Evolutionary conservation across 305 asterid genomes (phyloP).

Genomic region (Ajuga reptans): DNA sequence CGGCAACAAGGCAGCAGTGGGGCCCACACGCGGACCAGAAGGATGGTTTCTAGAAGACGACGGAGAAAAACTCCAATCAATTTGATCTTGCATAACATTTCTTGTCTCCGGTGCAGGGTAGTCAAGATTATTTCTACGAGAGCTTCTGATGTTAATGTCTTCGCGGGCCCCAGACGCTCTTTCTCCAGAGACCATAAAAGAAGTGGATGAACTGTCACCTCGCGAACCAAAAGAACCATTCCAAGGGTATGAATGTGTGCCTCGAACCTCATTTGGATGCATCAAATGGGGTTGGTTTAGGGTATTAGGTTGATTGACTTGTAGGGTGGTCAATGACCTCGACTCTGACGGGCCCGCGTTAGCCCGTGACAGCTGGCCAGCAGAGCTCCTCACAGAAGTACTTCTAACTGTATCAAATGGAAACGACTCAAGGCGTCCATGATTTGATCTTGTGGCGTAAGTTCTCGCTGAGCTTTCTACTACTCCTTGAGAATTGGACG

Average conservation of each 20-base stretch:
- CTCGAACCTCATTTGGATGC: slow-evolving; percentile 42
- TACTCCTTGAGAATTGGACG: slow-evolving; percentile 33
- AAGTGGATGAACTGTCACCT: slow-evolving; percentile 38
- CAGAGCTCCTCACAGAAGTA: slow-evolving; percentile 34
- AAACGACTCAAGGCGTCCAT: slow-evolving; percentile 36
- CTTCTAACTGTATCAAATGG: slow-evolving; percentile 35
- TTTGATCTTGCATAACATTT: slow-evolving; percentile 42
- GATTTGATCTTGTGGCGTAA: slow-evolving; percentile 35
- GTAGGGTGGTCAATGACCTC: slow-evolving; percentile 32
- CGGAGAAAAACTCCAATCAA: slow-evolving; percentile 58
- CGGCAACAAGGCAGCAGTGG: slow-evolving; percentile 42
- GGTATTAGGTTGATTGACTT: slow-evolving; percentile 27
- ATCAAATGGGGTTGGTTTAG: slow-evolving; percentile 35
- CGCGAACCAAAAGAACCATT: slow-evolving; percentile 37
- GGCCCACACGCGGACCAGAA: slow-evolving; percentile 36
- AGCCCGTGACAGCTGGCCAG: slow-evolving; percentile 27
- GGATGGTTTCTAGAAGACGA: slow-evolving; percentile 44
- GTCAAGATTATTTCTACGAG: slow-evolving; percentile 42
- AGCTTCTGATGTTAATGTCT: slow-evolving; percentile 37
- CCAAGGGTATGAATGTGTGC: slow-evolving; percentile 41
- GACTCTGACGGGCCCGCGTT: slow-evolving; percentile 30
- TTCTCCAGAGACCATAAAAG: slow-evolving; percentile 39
- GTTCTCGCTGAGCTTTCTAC: slow-evolving; percentile 44
- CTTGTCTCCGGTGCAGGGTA: slow-evolving; percentile 44
- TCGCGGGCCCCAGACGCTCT: slow-evolving; percentile 32